Evolutionary conservation across 106 monocot species (phyloP), one percentile per base, ranked within the genome.

Genomic region (Allium sativum): DNA sequence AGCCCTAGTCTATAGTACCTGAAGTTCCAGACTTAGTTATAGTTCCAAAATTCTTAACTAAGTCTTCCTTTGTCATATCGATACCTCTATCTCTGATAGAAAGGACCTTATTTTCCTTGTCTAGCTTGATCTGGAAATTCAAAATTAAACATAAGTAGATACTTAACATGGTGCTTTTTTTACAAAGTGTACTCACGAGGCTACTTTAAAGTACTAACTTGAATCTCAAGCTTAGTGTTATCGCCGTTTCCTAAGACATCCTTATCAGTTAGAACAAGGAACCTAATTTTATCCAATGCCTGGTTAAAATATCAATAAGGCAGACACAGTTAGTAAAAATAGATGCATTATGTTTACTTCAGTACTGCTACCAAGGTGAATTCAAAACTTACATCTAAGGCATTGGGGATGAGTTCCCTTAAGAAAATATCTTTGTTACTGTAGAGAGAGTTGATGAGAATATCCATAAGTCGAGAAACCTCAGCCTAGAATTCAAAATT

Each of bases 251-350:
- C 96, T 13, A 98, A 55, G 18, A 98, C 64, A 60, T 98, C 98
- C 78, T 99, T 99, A 57, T 99, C 83, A 2, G 92, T 99, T 51
- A 99, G 85, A 3, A 92, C 64, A 57, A 99, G 85, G 70, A 99
- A 99, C 69, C 92, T 75, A 64, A 99, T 85, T 81, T 99, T 99
- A 71, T 99, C 98, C 81, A 99, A 76, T 7, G 98, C 98, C 98
- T 99, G 59, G 15, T 50, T 50, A 50, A 50, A 12, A 50, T 50
- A 12, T 55, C 55, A 19, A 13, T 6, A 19, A 55, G n/a, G 9
- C 55, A 9, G 19, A n/a, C n/a, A n/a, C n/a, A n/a, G 17, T 7
- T 4, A 55, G 18, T 87, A 63, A 95, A 84, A 70, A 90, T 90
- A 7, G 90, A 68, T 63, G 78, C 79, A 72, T 95, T 87, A 13